phyloP scores from a whole-genome alignment of 208 protist genomes.

The Leishmania tropica region DNA sequence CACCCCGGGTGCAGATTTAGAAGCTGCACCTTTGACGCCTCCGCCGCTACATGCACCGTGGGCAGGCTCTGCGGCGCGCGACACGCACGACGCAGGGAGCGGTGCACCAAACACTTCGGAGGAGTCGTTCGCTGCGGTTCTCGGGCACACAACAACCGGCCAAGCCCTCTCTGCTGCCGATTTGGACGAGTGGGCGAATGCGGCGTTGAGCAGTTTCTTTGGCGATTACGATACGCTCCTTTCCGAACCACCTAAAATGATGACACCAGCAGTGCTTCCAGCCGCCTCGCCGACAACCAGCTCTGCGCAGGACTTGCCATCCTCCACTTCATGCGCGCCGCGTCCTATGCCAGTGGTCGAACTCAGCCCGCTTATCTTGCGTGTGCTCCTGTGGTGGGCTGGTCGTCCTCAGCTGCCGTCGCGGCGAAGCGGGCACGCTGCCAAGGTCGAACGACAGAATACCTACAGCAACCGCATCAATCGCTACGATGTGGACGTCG shows the following conservation, averaged over 20 bases:
- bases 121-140: neutral
- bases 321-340: neutral
- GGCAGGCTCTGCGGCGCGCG: neutral
- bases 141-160: neutral
- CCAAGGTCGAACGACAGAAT: neutral
- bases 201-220: neutral
- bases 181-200: neutral
- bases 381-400: constrained; percentile 33
- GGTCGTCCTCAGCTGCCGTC: constrained; percentile 18
- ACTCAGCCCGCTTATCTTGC: constrained; percentile 31
- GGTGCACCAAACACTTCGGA: neutral
- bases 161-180: neutral
- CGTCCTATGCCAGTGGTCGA: constrained; percentile 9
- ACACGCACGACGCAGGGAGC: neutral
- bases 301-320: constrained; percentile 1
- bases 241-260: constrained; percentile 4
- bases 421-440: neutral
- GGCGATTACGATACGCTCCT: constrained; percentile 1
- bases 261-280: neutral
- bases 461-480: neutral
- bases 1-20: neutral
- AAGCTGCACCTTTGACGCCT: neutral
- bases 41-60: neutral
- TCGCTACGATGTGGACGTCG: neutral
- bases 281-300: neutral